Evolutionary conservation across 2,329 filamentous ascomycete genomes (phyloP), one percentile per base, ranked within the genome.

Genomic region (Penicillium rolfsii): DNA sequence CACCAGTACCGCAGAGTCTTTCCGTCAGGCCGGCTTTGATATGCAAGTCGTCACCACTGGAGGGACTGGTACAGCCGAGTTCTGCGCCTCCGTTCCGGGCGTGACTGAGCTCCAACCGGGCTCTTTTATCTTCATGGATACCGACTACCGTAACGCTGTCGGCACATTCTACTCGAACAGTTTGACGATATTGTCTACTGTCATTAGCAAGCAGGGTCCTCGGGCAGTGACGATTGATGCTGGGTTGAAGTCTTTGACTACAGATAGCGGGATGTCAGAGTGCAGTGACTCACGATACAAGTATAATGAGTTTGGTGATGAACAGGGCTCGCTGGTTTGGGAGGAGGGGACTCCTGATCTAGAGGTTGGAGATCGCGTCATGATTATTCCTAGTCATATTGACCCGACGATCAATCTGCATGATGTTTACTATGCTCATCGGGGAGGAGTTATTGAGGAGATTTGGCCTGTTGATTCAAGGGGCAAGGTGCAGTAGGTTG

Each of bases 51-150:
- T 84, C 3, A 84, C 82, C 0, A 82, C 80, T 0, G 82, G 82
- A 1, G 82, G 82, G 0, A 84, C 82, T 0, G 82, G 82, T 7
- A 84, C 82, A 1, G 81, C 78, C 2, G 82, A 84, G 61, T 84
- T 85, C 64, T 85, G 83, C 57, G 82, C 78, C 1, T 77, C 72
- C 0, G 81, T 83, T 0, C 77, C 79, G 0, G 83, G 82, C 0
- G 76, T 85, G 0, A 85, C 82, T 1, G 83, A 85, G 64, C 73
- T 85, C 1, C 83, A 85, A 65, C 83, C 83, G 0, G 83, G 83
- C 0, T 83, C 80, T 0, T 85, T 85, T 60, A 78, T 85, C 58
- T 85, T 85, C 67, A 85, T 85, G 83, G 83, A 85, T 59, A 83
- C 82, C 2, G 83, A 85, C 65, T 85, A 85, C 64, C 78, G 82